Conservation (phyloP, 2,329 filamentous ascomycete species). For the Exophiala viscosa region DNA sequence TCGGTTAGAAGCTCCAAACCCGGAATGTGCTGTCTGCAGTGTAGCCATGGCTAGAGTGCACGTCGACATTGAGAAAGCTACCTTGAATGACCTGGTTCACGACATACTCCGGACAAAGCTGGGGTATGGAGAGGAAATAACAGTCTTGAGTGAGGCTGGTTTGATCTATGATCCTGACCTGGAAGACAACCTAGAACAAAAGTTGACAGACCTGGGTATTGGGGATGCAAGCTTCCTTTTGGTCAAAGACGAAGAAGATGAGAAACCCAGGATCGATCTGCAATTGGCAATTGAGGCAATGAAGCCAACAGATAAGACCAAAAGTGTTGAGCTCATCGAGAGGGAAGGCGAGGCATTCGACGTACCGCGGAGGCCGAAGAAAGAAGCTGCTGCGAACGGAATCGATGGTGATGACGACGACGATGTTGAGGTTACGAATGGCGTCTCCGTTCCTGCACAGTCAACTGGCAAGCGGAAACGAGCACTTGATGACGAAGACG, state of each 20-base stretch:
- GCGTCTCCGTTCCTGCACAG: not conserved
- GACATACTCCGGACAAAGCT: conserved; percentile 66
- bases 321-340: conserved; percentile 38
- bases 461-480: conserved; percentile 23
- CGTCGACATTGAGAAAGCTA: conserved; percentile 68
- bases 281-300: conserved; percentile 53
- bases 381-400: conserved; percentile 16
- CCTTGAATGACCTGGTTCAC: conserved; percentile 74
- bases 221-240: conserved; percentile 72
- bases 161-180: conserved; percentile 88
- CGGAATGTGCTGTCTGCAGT: conserved; percentile 78
- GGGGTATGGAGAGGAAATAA: conserved; percentile 77
- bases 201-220: conserved; percentile 72
- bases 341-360: conserved; percentile 35
- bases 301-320: conserved; percentile 35
- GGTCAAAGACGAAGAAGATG: conserved; percentile 69
- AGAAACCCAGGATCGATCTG: conserved; percentile 68
- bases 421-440: conserved; percentile 11
- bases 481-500: conserved; percentile 20
- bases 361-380: conserved; percentile 48
- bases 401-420: conserved; percentile 5
- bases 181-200: conserved; percentile 78
- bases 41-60: conserved; percentile 64
- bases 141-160: conserved; percentile 68
- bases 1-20: conserved; percentile 66